These are phyloP conservation scores for Cercophora scortea DNA, from an alignment of 495 filamentous ascomycete genomes.

Conservation along the genomic window DNA sequence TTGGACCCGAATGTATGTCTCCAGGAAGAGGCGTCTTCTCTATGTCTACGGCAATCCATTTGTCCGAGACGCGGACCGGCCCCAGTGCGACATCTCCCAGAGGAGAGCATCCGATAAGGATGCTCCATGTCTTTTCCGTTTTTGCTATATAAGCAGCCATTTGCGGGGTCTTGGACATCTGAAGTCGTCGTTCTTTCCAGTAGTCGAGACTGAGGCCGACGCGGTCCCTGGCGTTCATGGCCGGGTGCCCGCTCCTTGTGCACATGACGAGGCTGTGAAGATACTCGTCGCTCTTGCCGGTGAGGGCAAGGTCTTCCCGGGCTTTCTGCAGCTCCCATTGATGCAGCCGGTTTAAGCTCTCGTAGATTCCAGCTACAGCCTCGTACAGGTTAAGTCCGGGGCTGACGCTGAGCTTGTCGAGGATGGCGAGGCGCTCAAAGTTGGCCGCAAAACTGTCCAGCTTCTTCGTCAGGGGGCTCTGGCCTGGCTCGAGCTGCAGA, in stretches of 20 bases:
- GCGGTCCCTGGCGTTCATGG: constrained; percentile 63
- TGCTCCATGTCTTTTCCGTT: constrained; percentile 44
- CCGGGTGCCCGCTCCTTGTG: constrained; percentile 64
- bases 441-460: constrained; percentile 71
- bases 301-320: constrained; percentile 40
- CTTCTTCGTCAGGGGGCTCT: constrained; percentile 49
- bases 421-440: constrained; percentile 64
- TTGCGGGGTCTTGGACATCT: constrained; percentile 27
- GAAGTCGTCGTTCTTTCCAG: constrained; percentile 61
- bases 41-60: constrained; percentile 57
- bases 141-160: constrained; percentile 15
- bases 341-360: constrained; percentile 55
- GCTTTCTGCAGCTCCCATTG: constrained; percentile 59
- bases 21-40: constrained; percentile 39
- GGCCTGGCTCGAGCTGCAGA: constrained; percentile 34
- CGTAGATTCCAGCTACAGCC: constrained; percentile 73
- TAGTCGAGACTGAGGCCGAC: constrained; percentile 79
- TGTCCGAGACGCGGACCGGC: constrained; percentile 54
- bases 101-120: constrained; percentile 56
- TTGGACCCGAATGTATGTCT: constrained; percentile 33
- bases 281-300: constrained; percentile 41
- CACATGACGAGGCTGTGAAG: constrained; percentile 51
- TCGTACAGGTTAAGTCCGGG: constrained; percentile 80
- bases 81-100: constrained; percentile 42
- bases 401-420: constrained; percentile 69